Base-by-base conservation (phyloP, 1,284 basidiomycete genomes). In the Ceratobasidium sp. region DNA sequence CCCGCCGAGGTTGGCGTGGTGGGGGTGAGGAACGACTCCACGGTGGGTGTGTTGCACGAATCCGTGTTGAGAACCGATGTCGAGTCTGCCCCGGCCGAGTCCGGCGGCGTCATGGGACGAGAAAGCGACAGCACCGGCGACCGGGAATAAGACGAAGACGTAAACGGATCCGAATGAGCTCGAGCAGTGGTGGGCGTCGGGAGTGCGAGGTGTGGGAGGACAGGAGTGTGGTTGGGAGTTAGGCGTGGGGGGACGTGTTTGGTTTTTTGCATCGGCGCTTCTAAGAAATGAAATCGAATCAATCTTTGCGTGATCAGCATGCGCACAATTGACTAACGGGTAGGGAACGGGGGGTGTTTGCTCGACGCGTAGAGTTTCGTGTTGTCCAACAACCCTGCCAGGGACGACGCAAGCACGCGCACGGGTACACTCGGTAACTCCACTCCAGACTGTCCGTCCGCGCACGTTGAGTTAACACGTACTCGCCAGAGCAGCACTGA, bases 281-380 rank as follows among this genome's bases (percentile, higher is more conserved):
- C 62, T 64, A 22, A n/a, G 17, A 24, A 31, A 19, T 41, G 36
- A 41, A 41, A 41, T 41, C 36, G 36, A 41, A 41, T 41, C 36
- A 41, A 41, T 41, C 36, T 41, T 11, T 41, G 36, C 36, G 36
- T 41, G 36, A 41, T 41, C n/a, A 27, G 15, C 22, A 60, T 41
- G 9, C 22, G 19, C 36, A 36, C 5, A 33, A 60, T 2, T 19
- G 45, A 72, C 27, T 33, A 72, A 72, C 53, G 27, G 45, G 57
- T 41, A 62, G 45, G 62, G 29, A 60, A 56, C 45, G 56, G 56
- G 44, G n/a, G 15, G n/a, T 62, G 62, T 31, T 64, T 51, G 50
- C 41, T 72, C 50, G 66, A 69, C 22, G 66, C 66, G 66, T 72
- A 72, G 44, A 72, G 57, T 29, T 72, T 72, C 47, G 69, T 72